These are phyloP conservation scores for Xanthoceras sorbifolium DNA, from an alignment of 345 rosid species.

Conservation along the genomic window DNA sequence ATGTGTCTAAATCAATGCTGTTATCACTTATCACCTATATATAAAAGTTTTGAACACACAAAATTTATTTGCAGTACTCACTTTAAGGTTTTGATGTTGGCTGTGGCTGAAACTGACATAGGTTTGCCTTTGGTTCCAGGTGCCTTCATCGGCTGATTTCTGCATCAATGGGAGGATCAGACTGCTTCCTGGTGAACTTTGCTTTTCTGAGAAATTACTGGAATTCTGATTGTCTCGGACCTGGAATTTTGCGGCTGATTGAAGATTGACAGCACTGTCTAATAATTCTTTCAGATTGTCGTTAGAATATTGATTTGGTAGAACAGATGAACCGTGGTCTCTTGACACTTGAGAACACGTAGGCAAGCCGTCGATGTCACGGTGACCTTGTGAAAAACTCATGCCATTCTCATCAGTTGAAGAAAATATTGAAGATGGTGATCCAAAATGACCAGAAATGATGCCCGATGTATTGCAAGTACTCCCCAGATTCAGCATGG, in stretches of 20 bases:
- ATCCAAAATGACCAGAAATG: neutral
- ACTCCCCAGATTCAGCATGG: constrained; percentile 8
- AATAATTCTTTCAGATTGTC: neutral
- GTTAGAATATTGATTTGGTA: neutral
- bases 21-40: neutral
- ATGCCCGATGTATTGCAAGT: neutral
- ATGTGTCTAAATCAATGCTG: neutral
- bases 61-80: neutral
- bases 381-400: neutral
- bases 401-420: constrained; percentile 13
- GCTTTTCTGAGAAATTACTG: neutral
- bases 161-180: constrained; percentile 5
- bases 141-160: constrained; percentile 11
- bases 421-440: constrained; percentile 6
- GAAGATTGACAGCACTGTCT: constrained; percentile 12
- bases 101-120: constrained; percentile 13
- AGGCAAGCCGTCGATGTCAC: constrained; percentile 2
- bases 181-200: neutral
- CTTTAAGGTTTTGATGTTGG: constrained; percentile 10
- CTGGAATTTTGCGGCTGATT: constrained; percentile 6
- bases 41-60: neutral
- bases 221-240: constrained; percentile 2
- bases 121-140: constrained; percentile 12
- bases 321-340: neutral
- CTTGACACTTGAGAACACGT: neutral